phyloP scores from a whole-genome alignment of 331 rosid genomes.

The Stylosanthes scabra region DNA sequence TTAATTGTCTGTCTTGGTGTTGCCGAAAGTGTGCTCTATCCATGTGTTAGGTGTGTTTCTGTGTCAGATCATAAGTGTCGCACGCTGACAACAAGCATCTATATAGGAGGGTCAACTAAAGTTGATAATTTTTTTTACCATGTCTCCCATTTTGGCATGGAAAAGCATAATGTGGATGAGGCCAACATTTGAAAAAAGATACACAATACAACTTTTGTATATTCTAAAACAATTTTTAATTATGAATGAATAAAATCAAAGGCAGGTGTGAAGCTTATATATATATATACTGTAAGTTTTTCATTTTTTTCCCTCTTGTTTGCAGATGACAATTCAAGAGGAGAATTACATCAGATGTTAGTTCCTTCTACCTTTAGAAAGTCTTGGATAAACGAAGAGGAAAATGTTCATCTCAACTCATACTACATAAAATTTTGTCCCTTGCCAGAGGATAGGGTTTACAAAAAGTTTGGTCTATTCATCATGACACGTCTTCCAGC shows the following conservation, averaged over 20 bases:
- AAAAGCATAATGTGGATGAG: not conserved
- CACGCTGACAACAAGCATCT: not conserved
- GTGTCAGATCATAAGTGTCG: not conserved
- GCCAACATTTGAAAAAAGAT: not conserved
- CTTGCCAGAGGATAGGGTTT: conserved; percentile 74
- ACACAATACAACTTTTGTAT: not conserved
- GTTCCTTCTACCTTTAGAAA: conserved; percentile 67
- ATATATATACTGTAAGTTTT: conserved; percentile 21
- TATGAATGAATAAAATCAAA: not conserved
- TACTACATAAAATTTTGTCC: conserved; percentile 75
- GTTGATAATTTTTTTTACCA: no score
- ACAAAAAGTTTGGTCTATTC: conserved; percentile 79
- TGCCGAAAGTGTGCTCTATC: conserved; percentile 1
- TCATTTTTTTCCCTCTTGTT: conserved; percentile 42
- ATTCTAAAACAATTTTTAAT: not conserved
- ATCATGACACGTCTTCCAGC: conserved; percentile 68
- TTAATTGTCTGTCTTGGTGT: conserved; percentile 31
- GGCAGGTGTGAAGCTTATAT: no score
- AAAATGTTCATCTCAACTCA: conserved; percentile 52
- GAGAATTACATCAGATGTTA: conserved; percentile 81
- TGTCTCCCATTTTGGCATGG: not conserved
- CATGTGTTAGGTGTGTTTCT: not conserved
- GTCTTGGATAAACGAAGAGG: conserved; percentile 58
- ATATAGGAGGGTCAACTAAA: not conserved
- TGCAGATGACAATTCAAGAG: conserved; percentile 68